Percentiles rank a stretch among this genome's conserved stretches.
These are phyloP conservation scores for Colletotrichum eremochloae DNA, from an alignment of 2,329 filamentous ascomycete genomes.

Conservation along the genomic window DNA sequence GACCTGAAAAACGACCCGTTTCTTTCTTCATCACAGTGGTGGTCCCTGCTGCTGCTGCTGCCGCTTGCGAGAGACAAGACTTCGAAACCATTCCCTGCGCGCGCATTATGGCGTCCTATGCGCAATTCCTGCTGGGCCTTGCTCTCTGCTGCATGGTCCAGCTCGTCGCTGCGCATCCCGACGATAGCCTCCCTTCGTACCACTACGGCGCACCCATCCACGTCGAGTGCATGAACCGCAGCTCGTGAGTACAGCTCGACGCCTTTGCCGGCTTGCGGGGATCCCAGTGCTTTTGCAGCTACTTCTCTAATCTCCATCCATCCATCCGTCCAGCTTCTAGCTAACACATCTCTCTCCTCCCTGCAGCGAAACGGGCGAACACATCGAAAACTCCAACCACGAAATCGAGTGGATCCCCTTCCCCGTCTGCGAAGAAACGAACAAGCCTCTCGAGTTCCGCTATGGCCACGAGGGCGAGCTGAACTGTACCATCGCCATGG, in stretches of 20 bases:
- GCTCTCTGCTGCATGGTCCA: constrained; percentile 32
- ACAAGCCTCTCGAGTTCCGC: constrained; percentile 82
- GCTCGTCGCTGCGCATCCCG: constrained; percentile 49
- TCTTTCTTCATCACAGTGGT: neutral
- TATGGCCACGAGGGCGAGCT: constrained; percentile 87
- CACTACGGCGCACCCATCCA: constrained; percentile 76
- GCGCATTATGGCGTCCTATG: constrained; percentile 21
- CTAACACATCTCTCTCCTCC: constrained; percentile 13
- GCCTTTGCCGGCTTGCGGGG: neutral
- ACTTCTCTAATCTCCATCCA: too few relatives aligned
- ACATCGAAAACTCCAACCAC: constrained; percentile 84
- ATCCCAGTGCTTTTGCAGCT: neutral
- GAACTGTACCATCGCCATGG: constrained; percentile 85
- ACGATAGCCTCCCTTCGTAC: constrained; percentile 69
- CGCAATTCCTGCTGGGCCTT: constrained; percentile 27
- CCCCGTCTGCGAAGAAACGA: constrained; percentile 89
- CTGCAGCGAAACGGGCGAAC: constrained; percentile 85
- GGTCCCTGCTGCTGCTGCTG: constrained; percentile 4
- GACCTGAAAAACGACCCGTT: constrained; percentile 19
- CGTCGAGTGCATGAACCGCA: constrained; percentile 81
- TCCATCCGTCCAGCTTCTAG: neutral
- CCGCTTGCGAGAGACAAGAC: constrained; percentile 4
- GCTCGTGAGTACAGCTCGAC: constrained; percentile 62
- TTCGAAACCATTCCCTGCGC: neutral
- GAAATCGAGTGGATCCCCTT: constrained; percentile 95